Percentiles rank a stretch among this genome's conserved stretches.
Evolutionary conservation across 225 moss, liverwort and hornwort genomes (phyloP).

Genomic region (Marchantia polymorpha): DNA sequence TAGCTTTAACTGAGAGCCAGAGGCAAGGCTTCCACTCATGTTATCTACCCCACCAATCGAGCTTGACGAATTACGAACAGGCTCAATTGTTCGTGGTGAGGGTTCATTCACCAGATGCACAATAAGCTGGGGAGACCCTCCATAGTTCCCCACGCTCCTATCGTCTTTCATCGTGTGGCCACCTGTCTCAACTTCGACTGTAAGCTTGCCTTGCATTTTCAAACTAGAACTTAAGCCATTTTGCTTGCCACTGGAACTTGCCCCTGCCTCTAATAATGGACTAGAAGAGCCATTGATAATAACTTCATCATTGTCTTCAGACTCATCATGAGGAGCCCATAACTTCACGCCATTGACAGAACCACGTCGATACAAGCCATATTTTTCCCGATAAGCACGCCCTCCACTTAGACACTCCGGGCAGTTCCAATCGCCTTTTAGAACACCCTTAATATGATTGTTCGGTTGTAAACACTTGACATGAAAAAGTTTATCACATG

Average conservation of each 20-base stretch:
- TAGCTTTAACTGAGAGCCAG: conserved; percentile 5
- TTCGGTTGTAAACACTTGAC: conserved; percentile 66
- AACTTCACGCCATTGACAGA: conserved; percentile 39
- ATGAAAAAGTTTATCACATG: conserved; percentile 75
- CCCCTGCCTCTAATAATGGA: neutral
- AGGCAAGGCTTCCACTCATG: neutral
- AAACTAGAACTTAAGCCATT: neutral
- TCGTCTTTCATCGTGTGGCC: conserved; percentile 24
- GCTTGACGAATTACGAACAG: conserved; percentile 17
- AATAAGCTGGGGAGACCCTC: conserved; percentile 44
- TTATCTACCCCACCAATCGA: conserved; percentile 1
- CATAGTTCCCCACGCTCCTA: conserved; percentile 24
- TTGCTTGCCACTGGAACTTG: conserved; percentile 9
- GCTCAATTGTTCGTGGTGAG: conserved; percentile 29
- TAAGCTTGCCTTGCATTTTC: conserved; percentile 22
- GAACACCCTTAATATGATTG: conserved; percentile 34
- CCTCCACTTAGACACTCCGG: conserved; percentile 62
- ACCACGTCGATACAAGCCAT: conserved; percentile 67
- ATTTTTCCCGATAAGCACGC: conserved; percentile 59
- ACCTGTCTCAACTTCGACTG: conserved; percentile 34
- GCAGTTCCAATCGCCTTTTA: conserved; percentile 85
- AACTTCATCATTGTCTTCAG: conserved; percentile 16
- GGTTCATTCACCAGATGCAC: conserved; percentile 48
- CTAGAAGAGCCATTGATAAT: conserved; percentile 10
- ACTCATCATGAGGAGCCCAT: conserved; percentile 53